Evolutionary conservation across 495 filamentous ascomycete genomes (phyloP).

Genomic region (Barbatosphaeria neglecta): DNA sequence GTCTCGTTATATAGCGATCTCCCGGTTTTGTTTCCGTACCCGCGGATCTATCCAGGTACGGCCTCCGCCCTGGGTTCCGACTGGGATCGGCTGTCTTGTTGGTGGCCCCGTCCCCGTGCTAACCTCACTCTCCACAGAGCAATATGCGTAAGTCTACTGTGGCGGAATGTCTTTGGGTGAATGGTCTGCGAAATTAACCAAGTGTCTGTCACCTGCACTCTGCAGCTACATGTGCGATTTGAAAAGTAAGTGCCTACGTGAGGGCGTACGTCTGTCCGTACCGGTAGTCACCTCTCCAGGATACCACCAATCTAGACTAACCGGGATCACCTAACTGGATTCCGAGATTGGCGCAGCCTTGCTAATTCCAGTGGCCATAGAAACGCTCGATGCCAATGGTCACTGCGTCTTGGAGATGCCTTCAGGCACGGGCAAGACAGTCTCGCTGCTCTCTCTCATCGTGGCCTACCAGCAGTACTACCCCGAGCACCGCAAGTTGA

Average conservation of each 20-base stretch:
- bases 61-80: background rate
- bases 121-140: conserved; percentile 42
- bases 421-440: conserved; percentile 97
- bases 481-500: conserved; percentile 83
- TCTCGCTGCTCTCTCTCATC: conserved; percentile 89
- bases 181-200: conserved; percentile 2
- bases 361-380: conserved; percentile 16
- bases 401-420: conserved; percentile 99
- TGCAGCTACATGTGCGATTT: conserved; percentile 91
- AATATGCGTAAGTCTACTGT: conserved; percentile 68
- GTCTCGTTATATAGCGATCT: no score
- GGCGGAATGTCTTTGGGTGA: background rate
- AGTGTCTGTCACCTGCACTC: background rate
- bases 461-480: conserved; percentile 91
- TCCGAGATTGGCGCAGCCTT: background rate
- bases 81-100: no score
- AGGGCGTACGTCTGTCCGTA: background rate
- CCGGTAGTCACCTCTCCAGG: no score
- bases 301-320: no score
- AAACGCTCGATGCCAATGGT: conserved; percentile 84
- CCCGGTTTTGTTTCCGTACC: conserved; percentile 92
- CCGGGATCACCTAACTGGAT: no score
- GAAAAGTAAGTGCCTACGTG: conserved; percentile 47
- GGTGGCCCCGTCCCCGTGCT: background rate
- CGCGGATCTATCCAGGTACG: conserved; percentile 80